Conservation (phyloP, 2,329 filamentous ascomycete genomes). For the Talaromyces piceae region DNA sequence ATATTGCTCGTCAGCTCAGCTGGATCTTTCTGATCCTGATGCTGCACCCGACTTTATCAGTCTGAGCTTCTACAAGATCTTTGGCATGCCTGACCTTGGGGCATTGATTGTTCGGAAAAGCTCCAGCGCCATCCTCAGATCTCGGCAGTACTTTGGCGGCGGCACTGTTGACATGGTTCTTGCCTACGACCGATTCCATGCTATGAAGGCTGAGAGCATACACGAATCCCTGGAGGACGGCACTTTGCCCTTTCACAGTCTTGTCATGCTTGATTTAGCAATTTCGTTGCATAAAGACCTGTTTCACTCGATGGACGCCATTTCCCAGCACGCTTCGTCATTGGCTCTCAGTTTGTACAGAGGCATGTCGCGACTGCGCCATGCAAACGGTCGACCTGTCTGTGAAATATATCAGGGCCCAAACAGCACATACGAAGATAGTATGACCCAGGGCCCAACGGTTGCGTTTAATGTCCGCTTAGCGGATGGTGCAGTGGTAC, state of each 20-base stretch:
- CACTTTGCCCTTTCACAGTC: constrained; percentile 82
- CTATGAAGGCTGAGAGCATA: constrained; percentile 60
- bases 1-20: constrained; percentile 65
- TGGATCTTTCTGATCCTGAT: constrained; percentile 59
- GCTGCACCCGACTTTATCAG: constrained; percentile 75
- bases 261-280: constrained; percentile 71
- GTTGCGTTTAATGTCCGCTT: constrained; percentile 77
- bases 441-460: constrained; percentile 58
- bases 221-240: constrained; percentile 86
- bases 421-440: constrained; percentile 37
- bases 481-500: constrained; percentile 63
- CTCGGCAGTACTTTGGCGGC: constrained; percentile 78
- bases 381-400: constrained; percentile 59
- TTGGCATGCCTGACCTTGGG: constrained; percentile 88
- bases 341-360: constrained; percentile 54
- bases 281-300: constrained; percentile 61
- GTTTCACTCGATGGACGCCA: constrained; percentile 61
- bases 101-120: constrained; percentile 72
- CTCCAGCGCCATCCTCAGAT: constrained; percentile 55
- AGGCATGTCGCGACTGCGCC: constrained; percentile 53
- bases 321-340: constrained; percentile 64
- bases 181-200: constrained; percentile 73
- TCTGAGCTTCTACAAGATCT: constrained; percentile 91
- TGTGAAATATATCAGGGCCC: constrained; percentile 57
- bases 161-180: constrained; percentile 90